Conservation (phyloP, 805 yeast species). For the Hanseniaspora pseudoguilliermondii region DNA sequence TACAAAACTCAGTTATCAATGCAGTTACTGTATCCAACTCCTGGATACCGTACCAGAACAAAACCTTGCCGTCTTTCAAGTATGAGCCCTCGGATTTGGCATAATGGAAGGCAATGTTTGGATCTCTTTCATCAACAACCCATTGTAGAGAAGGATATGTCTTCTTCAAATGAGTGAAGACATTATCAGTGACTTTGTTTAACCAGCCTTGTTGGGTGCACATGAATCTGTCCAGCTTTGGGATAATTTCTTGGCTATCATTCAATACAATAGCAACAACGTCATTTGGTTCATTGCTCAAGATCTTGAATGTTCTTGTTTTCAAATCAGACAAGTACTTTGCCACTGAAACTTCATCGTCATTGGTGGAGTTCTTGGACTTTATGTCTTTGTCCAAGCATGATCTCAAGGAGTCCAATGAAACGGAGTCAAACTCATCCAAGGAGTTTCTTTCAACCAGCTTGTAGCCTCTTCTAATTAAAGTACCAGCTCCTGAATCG, state of each 20-base stretch:
- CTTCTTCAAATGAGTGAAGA: slow-evolving; percentile 66
- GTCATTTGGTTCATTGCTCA: slow-evolving; percentile 92
- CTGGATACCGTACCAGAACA: slow-evolving; percentile 87
- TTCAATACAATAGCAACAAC: slow-evolving; percentile 75
- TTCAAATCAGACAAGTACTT: slow-evolving; percentile 67
- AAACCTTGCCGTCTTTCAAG: slow-evolving; percentile 71
- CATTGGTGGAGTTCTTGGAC: not conserved
- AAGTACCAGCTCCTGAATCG: slow-evolving; percentile 97
- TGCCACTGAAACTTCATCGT: slow-evolving; percentile 50
- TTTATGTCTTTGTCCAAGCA: slow-evolving; percentile 69
- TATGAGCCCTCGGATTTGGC: slow-evolving; percentile 89
- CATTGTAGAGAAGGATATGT: slow-evolving; percentile 69
- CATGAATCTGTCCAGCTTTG: slow-evolving; percentile 64
- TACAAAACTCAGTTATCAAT: slow-evolving; percentile 46
- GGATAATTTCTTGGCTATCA: slow-evolving; percentile 37
- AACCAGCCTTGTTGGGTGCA: slow-evolving; percentile 91
- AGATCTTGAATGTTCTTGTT: slow-evolving; percentile 50
- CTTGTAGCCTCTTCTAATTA: slow-evolving; percentile 94
- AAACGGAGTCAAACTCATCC: slow-evolving; percentile 42
- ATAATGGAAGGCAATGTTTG: slow-evolving; percentile 85
- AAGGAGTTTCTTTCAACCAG: slow-evolving; percentile 58
- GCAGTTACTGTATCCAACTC: slow-evolving; percentile 49
- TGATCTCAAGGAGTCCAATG: slow-evolving; percentile 63
- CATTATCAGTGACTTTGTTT: slow-evolving; percentile 90
- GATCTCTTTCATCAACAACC: slow-evolving; percentile 82